phyloP scores from a whole-genome alignment of 83 land plant species.

The Thuja plicata region DNA sequence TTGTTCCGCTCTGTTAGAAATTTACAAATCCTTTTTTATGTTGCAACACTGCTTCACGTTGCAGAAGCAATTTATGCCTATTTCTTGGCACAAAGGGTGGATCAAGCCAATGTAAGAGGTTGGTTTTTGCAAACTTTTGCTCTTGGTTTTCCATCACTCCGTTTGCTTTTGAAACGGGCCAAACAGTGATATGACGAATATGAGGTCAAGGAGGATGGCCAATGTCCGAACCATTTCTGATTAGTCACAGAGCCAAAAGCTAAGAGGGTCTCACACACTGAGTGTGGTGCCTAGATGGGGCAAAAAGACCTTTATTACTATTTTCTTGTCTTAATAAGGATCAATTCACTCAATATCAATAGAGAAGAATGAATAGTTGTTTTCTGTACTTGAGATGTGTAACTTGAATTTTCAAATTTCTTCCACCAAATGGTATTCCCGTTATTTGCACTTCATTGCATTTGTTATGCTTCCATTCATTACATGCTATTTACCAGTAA shows the following conservation, averaged over 20 bases:
- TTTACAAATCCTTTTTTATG: slow-evolving; percentile 39
- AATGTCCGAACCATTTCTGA: background rate
- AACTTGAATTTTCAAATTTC: background rate
- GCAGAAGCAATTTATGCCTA: slow-evolving; percentile 81
- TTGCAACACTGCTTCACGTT: slow-evolving; percentile 48
- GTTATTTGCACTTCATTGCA: background rate
- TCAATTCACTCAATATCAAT: background rate
- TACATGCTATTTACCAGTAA: background rate
- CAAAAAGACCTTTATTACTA: background rate
- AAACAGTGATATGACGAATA: background rate
- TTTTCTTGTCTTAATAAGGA: background rate
- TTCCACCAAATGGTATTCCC: background rate
- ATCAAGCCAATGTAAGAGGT: slow-evolving; percentile 68
- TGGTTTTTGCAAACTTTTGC: slow-evolving; percentile 90
- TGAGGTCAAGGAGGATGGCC: background rate
- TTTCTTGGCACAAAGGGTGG: slow-evolving; percentile 69
- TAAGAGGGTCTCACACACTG: background rate
- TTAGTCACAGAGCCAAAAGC: background rate
- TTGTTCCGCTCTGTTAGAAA: slow-evolving; percentile 38
- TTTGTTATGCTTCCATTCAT: background rate
- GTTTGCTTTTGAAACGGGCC: slow-evolving; percentile 53
- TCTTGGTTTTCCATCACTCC: slow-evolving; percentile 73
- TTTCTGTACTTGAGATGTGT: background rate
- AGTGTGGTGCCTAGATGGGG: background rate
- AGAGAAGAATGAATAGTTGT: background rate